Percentiles rank a stretch among this genome's conserved stretches.
Conservation (phyloP, 768 basidiomycete species). For the Hebeloma cylindrosporum region DNA sequence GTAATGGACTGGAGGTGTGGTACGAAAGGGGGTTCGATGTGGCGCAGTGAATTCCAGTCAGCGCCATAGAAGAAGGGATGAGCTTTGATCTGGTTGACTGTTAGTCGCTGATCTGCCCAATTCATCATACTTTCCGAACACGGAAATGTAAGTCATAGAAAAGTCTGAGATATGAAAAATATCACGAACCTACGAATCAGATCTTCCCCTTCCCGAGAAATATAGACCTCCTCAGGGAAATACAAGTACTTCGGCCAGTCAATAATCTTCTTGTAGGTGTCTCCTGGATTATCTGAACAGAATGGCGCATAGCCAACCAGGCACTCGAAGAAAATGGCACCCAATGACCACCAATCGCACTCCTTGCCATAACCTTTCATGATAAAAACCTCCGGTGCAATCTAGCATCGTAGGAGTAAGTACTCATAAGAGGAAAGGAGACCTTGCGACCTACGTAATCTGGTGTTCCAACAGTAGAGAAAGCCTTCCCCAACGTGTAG, state of each 20-base stretch:
- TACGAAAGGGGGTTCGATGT: slow-evolving; percentile 95
- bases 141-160: slow-evolving; percentile 6
- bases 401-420: slow-evolving; percentile 53
- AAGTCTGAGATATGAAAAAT: background rate
- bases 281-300: slow-evolving; percentile 95
- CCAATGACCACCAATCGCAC: slow-evolving; percentile 99
- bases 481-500: too few relatives aligned
- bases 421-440: background rate
- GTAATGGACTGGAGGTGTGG: slow-evolving; percentile 90
- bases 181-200: slow-evolving; percentile 73
- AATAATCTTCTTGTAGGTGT: slow-evolving; percentile 98
- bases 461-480: slow-evolving; percentile 80
- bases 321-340: slow-evolving; percentile 99
- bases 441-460: slow-evolving; percentile 49
- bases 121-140: slow-evolving; percentile 71
- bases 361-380: slow-evolving; percentile 98
- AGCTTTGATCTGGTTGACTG: slow-evolving; percentile 82
- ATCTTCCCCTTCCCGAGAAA: slow-evolving; percentile 90
- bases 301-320: slow-evolving; percentile 97
- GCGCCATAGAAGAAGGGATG: slow-evolving; percentile 96
- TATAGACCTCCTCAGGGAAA: slow-evolving; percentile 94
- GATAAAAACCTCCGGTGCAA: slow-evolving; percentile 96
- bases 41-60: slow-evolving; percentile 88
- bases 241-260: slow-evolving; percentile 90
- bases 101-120: slow-evolving; percentile 73